phyloP scores from a whole-genome alignment of 2,329 filamentous ascomycete species.

The Achaetomium macrosporum region DNA sequence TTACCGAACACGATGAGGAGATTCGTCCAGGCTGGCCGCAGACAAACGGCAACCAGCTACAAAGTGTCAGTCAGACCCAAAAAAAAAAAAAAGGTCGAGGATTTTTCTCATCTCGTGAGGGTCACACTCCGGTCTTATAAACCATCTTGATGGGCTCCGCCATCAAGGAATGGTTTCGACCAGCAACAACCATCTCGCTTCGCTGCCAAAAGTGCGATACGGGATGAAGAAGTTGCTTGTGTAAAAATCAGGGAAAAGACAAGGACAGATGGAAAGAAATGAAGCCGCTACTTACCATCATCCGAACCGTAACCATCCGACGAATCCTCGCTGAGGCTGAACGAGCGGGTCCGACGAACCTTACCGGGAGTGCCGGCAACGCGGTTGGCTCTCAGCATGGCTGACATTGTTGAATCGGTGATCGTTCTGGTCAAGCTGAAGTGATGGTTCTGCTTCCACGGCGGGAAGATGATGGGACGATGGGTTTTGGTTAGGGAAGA shows the following conservation, averaged over 20 bases:
- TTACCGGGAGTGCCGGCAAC: background rate
- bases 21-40: conserved; percentile 1
- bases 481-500: background rate
- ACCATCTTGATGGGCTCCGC: too few relatives aligned
- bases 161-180: too few relatives aligned
- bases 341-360: conserved; percentile 4
- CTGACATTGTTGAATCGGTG: conserved; percentile 11
- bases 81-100: too few relatives aligned
- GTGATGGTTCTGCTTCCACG: background rate
- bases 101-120: too few relatives aligned
- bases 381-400: conserved; percentile 9
- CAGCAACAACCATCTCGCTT: too few relatives aligned
- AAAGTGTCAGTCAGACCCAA: background rate
- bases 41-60: conserved; percentile 4
- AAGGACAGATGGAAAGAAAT: background rate
- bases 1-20: conserved; percentile 12
- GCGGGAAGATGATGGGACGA: background rate
- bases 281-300: conserved; percentile 2
- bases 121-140: too few relatives aligned
- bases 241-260: background rate
- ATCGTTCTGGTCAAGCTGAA: background rate
- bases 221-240: background rate
- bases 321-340: conserved; percentile 11
- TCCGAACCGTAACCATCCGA: conserved; percentile 1
- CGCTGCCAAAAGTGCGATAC: background rate